These are phyloP conservation scores for Colletotrichum australisinense DNA, from an alignment of 2,329 filamentous ascomycete species.

Conservation along the genomic window DNA sequence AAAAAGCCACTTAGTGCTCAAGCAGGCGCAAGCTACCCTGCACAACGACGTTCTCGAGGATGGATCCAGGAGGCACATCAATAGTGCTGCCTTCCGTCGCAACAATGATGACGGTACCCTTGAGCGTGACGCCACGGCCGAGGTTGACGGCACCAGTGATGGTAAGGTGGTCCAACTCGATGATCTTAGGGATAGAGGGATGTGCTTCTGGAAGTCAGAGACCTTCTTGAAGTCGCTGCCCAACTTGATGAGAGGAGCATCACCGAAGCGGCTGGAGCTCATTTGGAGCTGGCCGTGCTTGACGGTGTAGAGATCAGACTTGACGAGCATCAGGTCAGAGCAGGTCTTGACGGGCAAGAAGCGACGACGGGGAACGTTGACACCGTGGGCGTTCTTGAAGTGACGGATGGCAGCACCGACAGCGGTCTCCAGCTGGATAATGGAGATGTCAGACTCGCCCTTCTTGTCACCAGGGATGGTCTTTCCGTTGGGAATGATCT, in stretches of 20 bases:
- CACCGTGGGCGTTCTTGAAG: conserved; percentile 98
- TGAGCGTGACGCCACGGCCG: conserved; percentile 92
- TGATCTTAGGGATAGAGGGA: conserved; percentile 88
- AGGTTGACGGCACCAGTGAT: conserved; percentile 98
- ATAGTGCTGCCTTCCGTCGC: conserved; percentile 98
- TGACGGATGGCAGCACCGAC: conserved; percentile 98
- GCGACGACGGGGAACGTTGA: conserved; percentile 96
- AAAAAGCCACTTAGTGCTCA: conserved; percentile 64
- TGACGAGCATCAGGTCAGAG: conserved; percentile 99
- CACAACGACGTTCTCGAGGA: conserved; percentile 98
- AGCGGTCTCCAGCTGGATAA: conserved; percentile 98
- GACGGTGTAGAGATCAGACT: conserved; percentile 98
- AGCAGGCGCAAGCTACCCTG: conserved; percentile 89
- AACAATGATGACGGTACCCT: conserved; percentile 99
- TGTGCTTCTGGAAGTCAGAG: conserved; percentile 92
- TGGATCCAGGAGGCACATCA: conserved; percentile 94
- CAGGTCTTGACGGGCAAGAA: conserved; percentile 99
- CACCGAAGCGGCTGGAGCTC: conserved; percentile 95
- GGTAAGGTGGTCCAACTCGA: conserved; percentile 93
- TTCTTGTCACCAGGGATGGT: conserved; percentile 99
- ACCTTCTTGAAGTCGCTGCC: conserved; percentile 99
- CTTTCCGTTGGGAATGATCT: conserved; percentile 99
- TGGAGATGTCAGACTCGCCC: conserved; percentile 97
- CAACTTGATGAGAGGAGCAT: conserved; percentile 98
- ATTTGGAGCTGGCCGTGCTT: conserved; percentile 99